These are phyloP conservation scores for Alternaria incomplexa DNA, from an alignment of 2,329 filamentous ascomycete genomes.

Conservation along the genomic window DNA sequence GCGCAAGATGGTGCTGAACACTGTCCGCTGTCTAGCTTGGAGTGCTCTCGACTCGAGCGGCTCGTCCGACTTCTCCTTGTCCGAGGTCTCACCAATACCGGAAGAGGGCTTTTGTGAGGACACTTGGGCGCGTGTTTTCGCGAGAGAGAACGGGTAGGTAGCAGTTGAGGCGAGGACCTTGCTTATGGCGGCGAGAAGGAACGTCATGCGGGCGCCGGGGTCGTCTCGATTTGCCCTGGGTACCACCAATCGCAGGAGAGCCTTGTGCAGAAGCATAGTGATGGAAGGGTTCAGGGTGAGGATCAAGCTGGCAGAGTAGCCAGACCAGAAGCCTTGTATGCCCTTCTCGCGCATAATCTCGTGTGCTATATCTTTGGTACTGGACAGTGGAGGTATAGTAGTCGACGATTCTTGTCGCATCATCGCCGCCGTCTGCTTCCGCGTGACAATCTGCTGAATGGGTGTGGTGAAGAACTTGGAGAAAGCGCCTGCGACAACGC, in stretches of 20 bases:
- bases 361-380: conserved; percentile 63
- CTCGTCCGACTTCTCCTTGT: conserved; percentile 35
- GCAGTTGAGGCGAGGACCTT: conserved; percentile 78
- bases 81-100: conserved; percentile 32
- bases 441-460: conserved; percentile 79
- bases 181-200: conserved; percentile 74
- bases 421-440: conserved; percentile 75
- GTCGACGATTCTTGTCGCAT: conserved; percentile 48
- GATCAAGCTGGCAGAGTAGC: conserved; percentile 80
- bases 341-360: conserved; percentile 74
- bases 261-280: conserved; percentile 82
- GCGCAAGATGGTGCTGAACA: conserved; percentile 68
- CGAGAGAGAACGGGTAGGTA: conserved; percentile 85
- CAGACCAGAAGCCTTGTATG: conserved; percentile 80
- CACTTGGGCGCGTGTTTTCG: conserved; percentile 79
- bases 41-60: conserved; percentile 22
- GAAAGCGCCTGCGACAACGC: conserved; percentile 74
- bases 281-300: conserved; percentile 85
- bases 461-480: conserved; percentile 80
- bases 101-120: conserved; percentile 50
- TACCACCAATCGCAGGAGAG: conserved; percentile 68
- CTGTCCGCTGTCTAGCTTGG: conserved; percentile 53
- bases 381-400: conserved; percentile 37
- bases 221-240: conserved; percentile 59
- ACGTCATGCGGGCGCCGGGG: conserved; percentile 62